Conservation (phyloP, 2,329 filamentous ascomycete species). For the Penicillium thymicola region DNA sequence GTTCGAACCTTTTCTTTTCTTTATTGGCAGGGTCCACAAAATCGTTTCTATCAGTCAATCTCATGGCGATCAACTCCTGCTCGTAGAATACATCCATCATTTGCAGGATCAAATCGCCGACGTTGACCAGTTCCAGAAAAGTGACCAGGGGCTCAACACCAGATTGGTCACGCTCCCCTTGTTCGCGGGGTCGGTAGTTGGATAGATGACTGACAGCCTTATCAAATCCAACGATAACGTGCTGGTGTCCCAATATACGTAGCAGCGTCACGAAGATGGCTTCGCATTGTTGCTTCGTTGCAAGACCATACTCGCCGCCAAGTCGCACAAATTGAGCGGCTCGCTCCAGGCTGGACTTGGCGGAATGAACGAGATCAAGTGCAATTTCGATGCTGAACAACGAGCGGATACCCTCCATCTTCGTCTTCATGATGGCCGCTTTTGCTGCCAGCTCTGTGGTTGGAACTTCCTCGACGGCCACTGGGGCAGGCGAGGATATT, state of each 20-base stretch:
- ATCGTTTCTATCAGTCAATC: constrained; percentile 86
- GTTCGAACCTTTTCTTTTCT: constrained; percentile 97
- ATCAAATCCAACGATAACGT: constrained; percentile 90
- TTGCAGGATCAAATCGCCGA: constrained; percentile 94
- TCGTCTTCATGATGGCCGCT: constrained; percentile 93
- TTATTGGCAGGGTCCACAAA: constrained; percentile 88
- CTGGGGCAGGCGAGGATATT: constrained; percentile 33
- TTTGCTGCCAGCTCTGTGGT: constrained; percentile 93
- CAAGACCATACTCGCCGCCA: constrained; percentile 73
- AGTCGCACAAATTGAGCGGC: constrained; percentile 78
- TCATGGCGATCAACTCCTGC: constrained; percentile 80
- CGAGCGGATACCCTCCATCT: constrained; percentile 89
- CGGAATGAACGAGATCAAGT: constrained; percentile 79
- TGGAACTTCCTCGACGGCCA: constrained; percentile 62
- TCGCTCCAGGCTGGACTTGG: constrained; percentile 82
- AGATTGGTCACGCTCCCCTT: constrained; percentile 59
- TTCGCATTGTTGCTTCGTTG: constrained; percentile 84
- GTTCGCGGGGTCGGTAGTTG: constrained; percentile 81
- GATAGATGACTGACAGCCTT: constrained; percentile 89
- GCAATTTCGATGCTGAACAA: constrained; percentile 97
- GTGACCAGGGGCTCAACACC: constrained; percentile 89
- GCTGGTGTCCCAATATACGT: constrained; percentile 76
- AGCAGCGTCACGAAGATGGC: constrained; percentile 82
- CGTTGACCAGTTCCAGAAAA: constrained; percentile 95
- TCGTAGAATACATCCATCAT: constrained; percentile 99